phyloP scores from a whole-genome alignment of 2,329 filamentous ascomycete species.

The Fusarium euwallaceae region DNA sequence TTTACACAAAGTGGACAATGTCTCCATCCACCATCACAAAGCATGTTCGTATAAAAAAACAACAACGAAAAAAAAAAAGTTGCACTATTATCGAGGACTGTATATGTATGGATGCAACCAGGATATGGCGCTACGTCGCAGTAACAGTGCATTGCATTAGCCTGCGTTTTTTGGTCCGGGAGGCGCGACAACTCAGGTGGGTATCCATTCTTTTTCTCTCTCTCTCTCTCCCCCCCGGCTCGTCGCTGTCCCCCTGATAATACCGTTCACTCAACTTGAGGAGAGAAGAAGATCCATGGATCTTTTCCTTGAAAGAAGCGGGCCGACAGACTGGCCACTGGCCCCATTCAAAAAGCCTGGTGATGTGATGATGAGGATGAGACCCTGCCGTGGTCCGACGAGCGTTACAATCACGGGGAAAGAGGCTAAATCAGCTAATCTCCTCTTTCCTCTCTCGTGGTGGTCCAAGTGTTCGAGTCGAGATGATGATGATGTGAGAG shows the following conservation, averaged over 20 bases:
- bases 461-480: background rate
- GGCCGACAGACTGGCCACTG: background rate
- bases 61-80: background rate
- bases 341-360: background rate
- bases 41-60: conserved; percentile 20
- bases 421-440: conserved; percentile 24
- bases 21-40: background rate
- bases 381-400: conserved; percentile 23
- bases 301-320: background rate
- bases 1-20: conserved; percentile 8
- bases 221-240: background rate
- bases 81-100: conserved; percentile 7
- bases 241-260: conserved; percentile 13
- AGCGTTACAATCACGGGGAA: conserved; percentile 19
- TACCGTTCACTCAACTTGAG: background rate
- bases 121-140: conserved; percentile 13
- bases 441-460: conserved; percentile 1
- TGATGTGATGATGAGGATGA: background rate
- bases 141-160: conserved; percentile 36
- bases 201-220: background rate
- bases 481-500: conserved; percentile 2
- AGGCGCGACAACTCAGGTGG: conserved; percentile 3
- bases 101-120: conserved; percentile 14
- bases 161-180: conserved; percentile 4
- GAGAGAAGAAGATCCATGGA: conserved; percentile 3